These are phyloP conservation scores for Beauveria scarabaeidicola DNA, from an alignment of 2,329 filamentous ascomycete species.

Conservation along the genomic window DNA sequence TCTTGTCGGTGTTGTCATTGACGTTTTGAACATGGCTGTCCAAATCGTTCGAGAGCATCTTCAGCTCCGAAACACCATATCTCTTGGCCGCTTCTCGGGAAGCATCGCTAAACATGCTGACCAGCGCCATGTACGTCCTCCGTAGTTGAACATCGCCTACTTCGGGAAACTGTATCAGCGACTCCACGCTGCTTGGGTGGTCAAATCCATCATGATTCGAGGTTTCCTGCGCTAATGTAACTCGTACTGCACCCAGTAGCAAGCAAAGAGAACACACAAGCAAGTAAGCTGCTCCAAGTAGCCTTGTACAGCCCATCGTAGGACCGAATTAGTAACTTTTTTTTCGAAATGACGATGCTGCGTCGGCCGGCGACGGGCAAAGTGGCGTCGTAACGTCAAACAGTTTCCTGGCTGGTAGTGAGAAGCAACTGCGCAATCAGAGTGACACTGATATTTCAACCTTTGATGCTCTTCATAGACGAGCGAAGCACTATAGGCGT, in stretches of 20 bases:
- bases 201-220: background rate
- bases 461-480: background rate
- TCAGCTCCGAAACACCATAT: constrained; percentile 12
- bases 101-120: constrained; percentile 14
- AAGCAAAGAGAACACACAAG: background rate
- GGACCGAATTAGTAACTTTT: too few relatives aligned
- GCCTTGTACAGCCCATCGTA: background rate
- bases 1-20: constrained; percentile 11
- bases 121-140: constrained; percentile 13
- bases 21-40: constrained; percentile 11
- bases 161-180: background rate
- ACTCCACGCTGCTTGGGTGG: background rate
- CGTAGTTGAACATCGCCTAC: constrained; percentile 9
- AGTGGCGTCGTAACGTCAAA: background rate
- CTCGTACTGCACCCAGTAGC: background rate
- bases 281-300: background rate
- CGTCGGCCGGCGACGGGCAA: background rate
- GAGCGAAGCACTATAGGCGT: background rate
- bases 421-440: background rate
- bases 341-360: background rate
- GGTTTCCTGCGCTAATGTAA: background rate
- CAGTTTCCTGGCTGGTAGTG: background rate
- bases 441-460: background rate
- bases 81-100: constrained; percentile 10
- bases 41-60: constrained; percentile 11